A percentile compares a stretch with the other conserved stretches of the same genome.
Conservation (phyloP, 257 asterid genomes). For the Nicotiana knightiana region DNA sequence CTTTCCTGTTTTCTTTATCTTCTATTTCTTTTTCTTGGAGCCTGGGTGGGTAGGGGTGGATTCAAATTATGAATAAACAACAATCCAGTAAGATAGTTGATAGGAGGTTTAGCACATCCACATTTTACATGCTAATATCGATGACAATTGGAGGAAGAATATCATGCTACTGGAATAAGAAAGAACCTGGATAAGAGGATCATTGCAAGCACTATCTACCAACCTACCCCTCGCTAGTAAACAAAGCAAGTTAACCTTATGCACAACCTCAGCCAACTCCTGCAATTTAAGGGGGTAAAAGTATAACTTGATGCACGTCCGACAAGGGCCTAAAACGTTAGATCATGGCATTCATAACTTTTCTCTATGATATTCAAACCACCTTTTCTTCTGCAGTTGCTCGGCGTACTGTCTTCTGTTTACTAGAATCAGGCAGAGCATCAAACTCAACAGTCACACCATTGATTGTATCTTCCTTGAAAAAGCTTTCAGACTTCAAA, state of each 20-base stretch:
- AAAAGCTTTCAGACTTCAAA: constrained; percentile 24
- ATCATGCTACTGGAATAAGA: constrained; percentile 1
- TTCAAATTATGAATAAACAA: not conserved
- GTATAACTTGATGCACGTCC: not conserved
- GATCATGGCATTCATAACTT: not conserved
- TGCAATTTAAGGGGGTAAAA: constrained; percentile 26
- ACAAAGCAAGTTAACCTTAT: constrained; percentile 90
- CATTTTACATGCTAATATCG: not conserved
- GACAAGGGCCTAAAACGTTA: constrained; percentile 2
- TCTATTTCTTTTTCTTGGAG: not conserved
- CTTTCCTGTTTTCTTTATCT: not conserved
- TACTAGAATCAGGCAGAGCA: constrained; percentile 42
- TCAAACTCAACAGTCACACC: constrained; percentile 85
- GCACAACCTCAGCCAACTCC: constrained; percentile 86
- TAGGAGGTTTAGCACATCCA: not conserved
- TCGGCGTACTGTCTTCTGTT: constrained; percentile 59
- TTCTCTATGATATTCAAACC: constrained; percentile 4
- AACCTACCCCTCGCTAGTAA: constrained; percentile 87
- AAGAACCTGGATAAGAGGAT: constrained; percentile 86
- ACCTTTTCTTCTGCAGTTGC: constrained; percentile 94
- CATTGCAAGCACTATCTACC: constrained; percentile 72
- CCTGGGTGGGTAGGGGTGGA: not conserved
- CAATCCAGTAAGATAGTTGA: not conserved
- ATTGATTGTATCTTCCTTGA: constrained; percentile 30
- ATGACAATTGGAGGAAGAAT: not conserved